Conservation (phyloP, 2,329 filamentous ascomycete species). For the Leptographium galeiforme region DNA sequence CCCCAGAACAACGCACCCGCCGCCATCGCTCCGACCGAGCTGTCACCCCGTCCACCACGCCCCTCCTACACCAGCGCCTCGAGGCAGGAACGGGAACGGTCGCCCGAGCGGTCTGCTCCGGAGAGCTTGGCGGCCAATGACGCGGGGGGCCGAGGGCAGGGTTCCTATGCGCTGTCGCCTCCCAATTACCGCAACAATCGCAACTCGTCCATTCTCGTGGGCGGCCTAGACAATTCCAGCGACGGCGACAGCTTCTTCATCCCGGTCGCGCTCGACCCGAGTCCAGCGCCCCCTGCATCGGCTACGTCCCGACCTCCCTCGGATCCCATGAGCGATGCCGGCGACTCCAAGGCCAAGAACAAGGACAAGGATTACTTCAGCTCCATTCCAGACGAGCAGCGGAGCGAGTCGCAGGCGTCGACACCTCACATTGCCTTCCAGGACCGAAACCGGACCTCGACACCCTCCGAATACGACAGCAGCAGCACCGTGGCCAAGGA, state of each 20-base stretch:
- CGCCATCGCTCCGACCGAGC: conserved; percentile 56
- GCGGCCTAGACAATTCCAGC: conserved; percentile 22
- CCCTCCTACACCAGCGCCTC: conserved; percentile 36
- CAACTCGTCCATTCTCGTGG: conserved; percentile 51
- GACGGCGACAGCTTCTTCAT: conserved; percentile 62
- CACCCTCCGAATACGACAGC: conserved; percentile 46
- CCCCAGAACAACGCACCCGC: conserved; percentile 62
- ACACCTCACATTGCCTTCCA: conserved; percentile 90
- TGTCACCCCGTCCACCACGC: conserved; percentile 51
- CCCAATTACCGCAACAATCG: conserved; percentile 67
- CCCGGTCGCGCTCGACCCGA: conserved; percentile 61
- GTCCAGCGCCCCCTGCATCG: conserved; percentile 40
- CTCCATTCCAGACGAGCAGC: conserved; percentile 17
- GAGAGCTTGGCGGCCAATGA: conserved; percentile 14
- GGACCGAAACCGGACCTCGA: conserved; percentile 55
- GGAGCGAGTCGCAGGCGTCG: conserved; percentile 38
- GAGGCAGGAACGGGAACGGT: conserved; percentile 30
- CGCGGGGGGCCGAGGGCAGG: background rate
- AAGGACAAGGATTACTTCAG: conserved; percentile 44
- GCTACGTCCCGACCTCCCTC: conserved; percentile 38
- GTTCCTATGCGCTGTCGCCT: conserved; percentile 50
- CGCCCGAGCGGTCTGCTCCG: conserved; percentile 34
- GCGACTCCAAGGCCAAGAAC: conserved; percentile 33
- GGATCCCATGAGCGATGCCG: conserved; percentile 29
- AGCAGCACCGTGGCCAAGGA: conserved; percentile 33